phyloP scores from a whole-genome alignment of 2,329 filamentous ascomycete species.

The Cephalotrichum gorgonifer region DNA sequence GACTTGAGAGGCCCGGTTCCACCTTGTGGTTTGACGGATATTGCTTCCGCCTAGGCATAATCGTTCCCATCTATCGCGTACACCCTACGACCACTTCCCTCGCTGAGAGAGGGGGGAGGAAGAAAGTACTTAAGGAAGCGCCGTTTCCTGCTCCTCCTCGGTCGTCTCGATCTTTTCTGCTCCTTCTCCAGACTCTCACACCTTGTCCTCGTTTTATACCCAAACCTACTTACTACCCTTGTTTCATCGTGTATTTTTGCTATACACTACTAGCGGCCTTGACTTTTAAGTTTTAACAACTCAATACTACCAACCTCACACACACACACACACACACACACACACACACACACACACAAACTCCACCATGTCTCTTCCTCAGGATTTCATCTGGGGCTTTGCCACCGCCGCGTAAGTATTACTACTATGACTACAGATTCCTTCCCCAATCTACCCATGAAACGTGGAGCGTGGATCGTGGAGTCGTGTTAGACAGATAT shows the following conservation, averaged over 20 bases:
- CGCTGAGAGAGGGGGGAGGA: neutral
- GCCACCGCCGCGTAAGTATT: constrained; percentile 61
- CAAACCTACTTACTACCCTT: neutral
- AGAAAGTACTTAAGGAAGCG: constrained; percentile 1
- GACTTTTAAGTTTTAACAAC: neutral
- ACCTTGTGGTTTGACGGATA: neutral
- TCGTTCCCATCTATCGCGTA: no score
- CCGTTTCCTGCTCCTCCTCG: neutral
- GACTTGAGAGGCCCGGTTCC: neutral
- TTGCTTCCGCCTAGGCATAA: constrained; percentile 3
- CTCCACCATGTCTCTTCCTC: constrained; percentile 45
- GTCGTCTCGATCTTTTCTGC: neutral
- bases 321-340: neutral
- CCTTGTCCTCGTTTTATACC: neutral
- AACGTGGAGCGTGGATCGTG: no score
- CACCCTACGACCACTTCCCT: no score
- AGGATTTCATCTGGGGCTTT: constrained; percentile 70
- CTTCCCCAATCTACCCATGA: no score
- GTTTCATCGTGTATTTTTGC: neutral
- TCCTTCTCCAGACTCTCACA: neutral
- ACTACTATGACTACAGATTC: constrained; percentile 6
- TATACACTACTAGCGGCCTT: neutral
- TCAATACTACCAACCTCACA: neutral
- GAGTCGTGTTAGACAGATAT: no score
- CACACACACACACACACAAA: neutral